Base-by-base conservation (phyloP, 345 rosid species). In the Cardamine chenopodiifolia region DNA sequence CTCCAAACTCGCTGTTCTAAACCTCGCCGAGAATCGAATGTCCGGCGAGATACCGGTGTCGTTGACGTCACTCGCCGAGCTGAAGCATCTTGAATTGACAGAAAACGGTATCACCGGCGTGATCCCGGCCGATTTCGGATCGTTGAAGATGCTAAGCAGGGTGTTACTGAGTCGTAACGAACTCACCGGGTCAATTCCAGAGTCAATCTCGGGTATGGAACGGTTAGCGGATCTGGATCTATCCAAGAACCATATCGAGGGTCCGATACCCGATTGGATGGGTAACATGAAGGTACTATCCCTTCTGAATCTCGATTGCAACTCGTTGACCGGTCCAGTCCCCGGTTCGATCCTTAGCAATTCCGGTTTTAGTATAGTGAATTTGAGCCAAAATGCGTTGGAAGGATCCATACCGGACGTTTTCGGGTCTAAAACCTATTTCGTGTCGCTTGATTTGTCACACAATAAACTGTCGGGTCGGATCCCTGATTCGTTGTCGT, bases 211-310 rank as follows among this genome's bases (percentile, higher is more conserved):
- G 23, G 81, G 81, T 39, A 78, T 91, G 81, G 5, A 68, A 44
- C 83, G 96, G 71, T 87, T 94, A 34, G 98, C 96, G 3, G 97
- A 94, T 72, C 79, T 94, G 79, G 98, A 88, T 76, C 78, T 94
- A 59, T 82, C 89, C n/a, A 74, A 61, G 69, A 94, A 94, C 86
- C 84, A 63, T 64, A 75, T 94, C 1, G 84, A 78, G 29, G 96
- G 96, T 50, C 57, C 61, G 50, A 50, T 91, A 39, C 98, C 97
- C 0, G 83, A 78, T 1, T 69, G 84, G 76, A n/a, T 90, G n/a
- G 97, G 96, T 6, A 74, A 75, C 66, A 88, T 94, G 96, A 81
- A 32, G 81, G 98, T 94, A 66, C 89, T 94, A 4, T 85, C 98
- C 1, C 85, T 90, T 1, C 70, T 94, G n/a, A 85, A 83, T 49